A percentile compares a stretch with the other conserved stretches of the same genome.
These are phyloP conservation scores for Exophiala aquamarina DNA, from an alignment of 2,329 filamentous ascomycete genomes.

Conservation along the genomic window DNA sequence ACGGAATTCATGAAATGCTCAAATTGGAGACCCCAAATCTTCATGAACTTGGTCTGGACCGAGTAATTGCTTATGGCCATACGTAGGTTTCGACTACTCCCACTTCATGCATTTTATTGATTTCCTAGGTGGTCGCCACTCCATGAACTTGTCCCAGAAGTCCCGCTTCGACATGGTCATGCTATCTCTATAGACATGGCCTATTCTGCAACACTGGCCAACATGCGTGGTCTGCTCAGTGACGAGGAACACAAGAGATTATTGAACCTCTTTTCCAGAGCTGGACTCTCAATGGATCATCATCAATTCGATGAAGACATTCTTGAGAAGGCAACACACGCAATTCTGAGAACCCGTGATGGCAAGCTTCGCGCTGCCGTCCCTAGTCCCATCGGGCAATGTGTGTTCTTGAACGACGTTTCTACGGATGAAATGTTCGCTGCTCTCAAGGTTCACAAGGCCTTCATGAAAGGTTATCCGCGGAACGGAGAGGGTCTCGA, in stretches of 20 bases:
- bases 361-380: conserved; percentile 68
- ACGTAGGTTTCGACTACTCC: conserved; percentile 49
- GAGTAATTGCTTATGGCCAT: conserved; percentile 73
- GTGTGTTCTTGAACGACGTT: conserved; percentile 69
- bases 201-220: conserved; percentile 68
- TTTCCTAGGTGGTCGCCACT: conserved; percentile 64
- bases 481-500: conserved; percentile 66
- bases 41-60: conserved; percentile 70
- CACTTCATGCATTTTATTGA: conserved; percentile 7
- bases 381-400: conserved; percentile 65
- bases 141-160: conserved; percentile 68
- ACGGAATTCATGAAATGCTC: conserved; percentile 70
- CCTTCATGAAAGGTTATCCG: conserved; percentile 61
- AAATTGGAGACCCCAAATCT: conserved; percentile 72
- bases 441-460: conserved; percentile 64
- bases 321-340: conserved; percentile 64
- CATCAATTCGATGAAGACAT: conserved; percentile 65
- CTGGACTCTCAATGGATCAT: conserved; percentile 71
- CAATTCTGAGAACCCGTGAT: conserved; percentile 71
- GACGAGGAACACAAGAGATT: conserved; percentile 62
- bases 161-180: conserved; percentile 69
- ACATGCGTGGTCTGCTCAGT: conserved; percentile 60
- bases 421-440: conserved; percentile 60
- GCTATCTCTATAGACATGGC: conserved; percentile 77
- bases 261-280: conserved; percentile 67